Evolutionary conservation across 108 stramenopile genomes (phyloP).

Genomic region (Fragilariopsis cylindrus): DNA sequence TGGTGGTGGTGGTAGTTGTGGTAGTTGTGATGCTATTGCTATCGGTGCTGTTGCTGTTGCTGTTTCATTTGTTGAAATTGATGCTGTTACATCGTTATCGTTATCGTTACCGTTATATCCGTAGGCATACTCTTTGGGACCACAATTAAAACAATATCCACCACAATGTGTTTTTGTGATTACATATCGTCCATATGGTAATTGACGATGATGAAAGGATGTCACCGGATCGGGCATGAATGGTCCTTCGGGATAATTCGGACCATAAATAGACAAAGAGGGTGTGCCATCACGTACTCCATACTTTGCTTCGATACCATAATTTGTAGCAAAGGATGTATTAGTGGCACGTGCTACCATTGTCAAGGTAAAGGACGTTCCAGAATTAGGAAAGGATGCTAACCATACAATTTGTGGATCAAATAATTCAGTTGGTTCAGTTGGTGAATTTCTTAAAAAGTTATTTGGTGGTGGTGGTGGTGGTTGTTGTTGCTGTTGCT

Average conservation of each 20-base stretch:
- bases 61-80: background rate
- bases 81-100: background rate
- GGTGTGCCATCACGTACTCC: conserved; percentile 7
- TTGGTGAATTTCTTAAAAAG: background rate
- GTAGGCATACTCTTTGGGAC: conserved; percentile 54
- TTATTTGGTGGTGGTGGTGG: background rate
- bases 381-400: conserved; percentile 58
- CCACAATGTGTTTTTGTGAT: conserved; percentile 87
- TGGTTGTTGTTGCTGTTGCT: too few species aligned
- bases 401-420: conserved; percentile 48
- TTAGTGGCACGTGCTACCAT: conserved; percentile 29
- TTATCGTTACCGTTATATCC: conserved; percentile 1
- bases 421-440: conserved; percentile 8
- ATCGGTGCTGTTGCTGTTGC: background rate
- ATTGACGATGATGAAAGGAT: conserved; percentile 7
- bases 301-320: conserved; percentile 27
- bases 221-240: conserved; percentile 28
- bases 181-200: conserved; percentile 39
- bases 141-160: conserved; percentile 55
- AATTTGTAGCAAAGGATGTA: conserved; percentile 37
- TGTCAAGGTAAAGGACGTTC: conserved; percentile 47
- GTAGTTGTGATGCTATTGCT: background rate
- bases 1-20: background rate
- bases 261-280: conserved; percentile 22
- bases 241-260: conserved; percentile 40